These are phyloP conservation scores for Penicillium macrosclerotiorum DNA, from an alignment of 495 filamentous ascomycete genomes.

Conservation along the genomic window DNA sequence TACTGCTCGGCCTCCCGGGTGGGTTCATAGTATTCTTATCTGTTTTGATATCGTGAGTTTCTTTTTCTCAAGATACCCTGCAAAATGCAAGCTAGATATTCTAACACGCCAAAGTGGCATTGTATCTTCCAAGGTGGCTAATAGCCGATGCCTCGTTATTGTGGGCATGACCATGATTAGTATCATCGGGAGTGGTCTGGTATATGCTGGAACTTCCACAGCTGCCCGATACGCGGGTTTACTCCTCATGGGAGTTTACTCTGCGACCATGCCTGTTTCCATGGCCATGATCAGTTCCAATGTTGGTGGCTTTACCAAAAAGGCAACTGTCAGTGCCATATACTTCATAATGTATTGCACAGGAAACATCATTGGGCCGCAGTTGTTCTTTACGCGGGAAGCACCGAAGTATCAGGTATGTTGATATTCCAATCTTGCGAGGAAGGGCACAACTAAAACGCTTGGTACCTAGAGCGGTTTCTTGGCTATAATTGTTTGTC, in stretches of 20 bases:
- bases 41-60: slow-evolving; percentile 17
- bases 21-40: slow-evolving; percentile 20
- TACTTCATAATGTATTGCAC: slow-evolving; percentile 42
- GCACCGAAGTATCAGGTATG: slow-evolving; percentile 25
- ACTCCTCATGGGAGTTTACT: slow-evolving; percentile 24
- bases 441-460: too few relatives aligned
- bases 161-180: slow-evolving; percentile 12
- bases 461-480: slow-evolving; percentile 16
- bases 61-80: too few relatives aligned
- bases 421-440: background rate
- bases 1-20: slow-evolving; percentile 29
- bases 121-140: slow-evolving; percentile 15
- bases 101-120: slow-evolving; percentile 4
- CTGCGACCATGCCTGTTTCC: slow-evolving; percentile 20
- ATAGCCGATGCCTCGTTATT: slow-evolving; percentile 19
- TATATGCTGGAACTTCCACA: slow-evolving; percentile 31
- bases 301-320: slow-evolving; percentile 34
- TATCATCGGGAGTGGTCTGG: slow-evolving; percentile 20
- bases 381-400: slow-evolving; percentile 23
- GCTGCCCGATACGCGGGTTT: slow-evolving; percentile 36
- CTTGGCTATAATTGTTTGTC: slow-evolving; percentile 19
- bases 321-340: slow-evolving; percentile 25
- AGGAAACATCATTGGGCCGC: slow-evolving; percentile 37
- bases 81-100: too few relatives aligned
- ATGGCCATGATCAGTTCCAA: slow-evolving; percentile 33